phyloP scores from a whole-genome alignment of 306 rosid species.

The Vigna reflexopilosa region DNA sequence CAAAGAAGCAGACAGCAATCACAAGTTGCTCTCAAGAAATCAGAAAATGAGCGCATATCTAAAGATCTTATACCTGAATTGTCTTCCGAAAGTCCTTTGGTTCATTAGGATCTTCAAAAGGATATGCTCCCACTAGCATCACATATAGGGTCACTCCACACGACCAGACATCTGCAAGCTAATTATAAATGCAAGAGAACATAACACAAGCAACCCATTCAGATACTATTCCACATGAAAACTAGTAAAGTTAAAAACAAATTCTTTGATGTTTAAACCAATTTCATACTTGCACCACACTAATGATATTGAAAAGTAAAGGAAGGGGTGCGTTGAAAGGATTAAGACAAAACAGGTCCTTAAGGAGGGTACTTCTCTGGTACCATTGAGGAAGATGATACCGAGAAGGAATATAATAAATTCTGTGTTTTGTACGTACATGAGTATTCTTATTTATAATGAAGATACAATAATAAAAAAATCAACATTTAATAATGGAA shows the following conservation, averaged over 20 bases:
- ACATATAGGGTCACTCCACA: conserved; percentile 93
- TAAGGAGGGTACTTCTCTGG: too few relatives aligned
- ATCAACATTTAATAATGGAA: too few relatives aligned
- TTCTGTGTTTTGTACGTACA: too few relatives aligned
- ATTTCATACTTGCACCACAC: neutral
- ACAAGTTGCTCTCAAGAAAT: conserved; percentile 39
- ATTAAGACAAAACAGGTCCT: too few relatives aligned
- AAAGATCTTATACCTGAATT: conserved; percentile 64
- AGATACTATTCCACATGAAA: conserved; percentile 1
- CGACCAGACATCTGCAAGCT: conserved; percentile 97
- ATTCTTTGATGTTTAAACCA: neutral
- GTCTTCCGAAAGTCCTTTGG: conserved; percentile 89
- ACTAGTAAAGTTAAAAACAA: neutral
- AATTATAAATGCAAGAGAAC: conserved; percentile 45
- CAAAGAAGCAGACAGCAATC: conserved; percentile 37
- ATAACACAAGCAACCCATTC: conserved; percentile 30
- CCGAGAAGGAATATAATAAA: too few relatives aligned
- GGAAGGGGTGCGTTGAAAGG: neutral
- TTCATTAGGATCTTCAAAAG: conserved; percentile 90
- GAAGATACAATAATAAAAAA: too few relatives aligned
- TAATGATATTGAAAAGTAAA: neutral
- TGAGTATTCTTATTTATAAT: too few relatives aligned
- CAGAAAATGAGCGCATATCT: conserved; percentile 7
- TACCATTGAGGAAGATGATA: too few relatives aligned
- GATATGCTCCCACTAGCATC: conserved; percentile 87